Evolutionary conservation across 345 rosid species (phyloP).

Genomic region (Eucalyptus curtisii): DNA sequence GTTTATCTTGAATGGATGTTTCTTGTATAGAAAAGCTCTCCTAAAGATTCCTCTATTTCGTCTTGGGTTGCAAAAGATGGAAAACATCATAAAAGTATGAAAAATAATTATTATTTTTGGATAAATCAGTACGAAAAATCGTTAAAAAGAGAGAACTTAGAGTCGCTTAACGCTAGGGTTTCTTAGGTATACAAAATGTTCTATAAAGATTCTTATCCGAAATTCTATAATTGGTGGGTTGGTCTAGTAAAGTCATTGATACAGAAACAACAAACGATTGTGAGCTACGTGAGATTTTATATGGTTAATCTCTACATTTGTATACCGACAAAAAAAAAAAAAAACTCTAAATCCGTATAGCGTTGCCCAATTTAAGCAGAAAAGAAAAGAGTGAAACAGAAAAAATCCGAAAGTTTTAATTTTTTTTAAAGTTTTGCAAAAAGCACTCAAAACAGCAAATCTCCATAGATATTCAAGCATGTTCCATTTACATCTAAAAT

Average conservation of each 20-base stretch:
- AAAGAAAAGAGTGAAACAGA: background rate
- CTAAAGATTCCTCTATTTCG: background rate
- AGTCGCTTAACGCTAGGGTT: background rate
- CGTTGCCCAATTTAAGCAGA: background rate
- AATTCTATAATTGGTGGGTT: background rate
- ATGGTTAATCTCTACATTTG: background rate
- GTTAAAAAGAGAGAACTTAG: background rate
- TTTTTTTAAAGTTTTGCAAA: background rate
- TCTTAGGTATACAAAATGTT: background rate
- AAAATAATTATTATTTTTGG: background rate
- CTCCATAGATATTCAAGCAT: background rate
- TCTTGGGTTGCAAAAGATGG: background rate
- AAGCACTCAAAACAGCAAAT: background rate
- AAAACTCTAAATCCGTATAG: background rate
- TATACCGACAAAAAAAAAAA: background rate
- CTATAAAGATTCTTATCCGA: background rate
- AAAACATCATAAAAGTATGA: background rate
- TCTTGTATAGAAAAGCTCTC: background rate
- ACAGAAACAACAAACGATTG: background rate
- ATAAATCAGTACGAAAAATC: background rate
- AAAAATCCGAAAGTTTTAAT: background rate
- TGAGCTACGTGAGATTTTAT: background rate
- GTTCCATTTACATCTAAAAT: background rate
- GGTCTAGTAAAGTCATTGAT: background rate
- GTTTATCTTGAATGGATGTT: background rate